Base-by-base conservation (phyloP, 2,329 filamentous ascomycete genomes). In the Ophiocordyceps australis region DNA sequence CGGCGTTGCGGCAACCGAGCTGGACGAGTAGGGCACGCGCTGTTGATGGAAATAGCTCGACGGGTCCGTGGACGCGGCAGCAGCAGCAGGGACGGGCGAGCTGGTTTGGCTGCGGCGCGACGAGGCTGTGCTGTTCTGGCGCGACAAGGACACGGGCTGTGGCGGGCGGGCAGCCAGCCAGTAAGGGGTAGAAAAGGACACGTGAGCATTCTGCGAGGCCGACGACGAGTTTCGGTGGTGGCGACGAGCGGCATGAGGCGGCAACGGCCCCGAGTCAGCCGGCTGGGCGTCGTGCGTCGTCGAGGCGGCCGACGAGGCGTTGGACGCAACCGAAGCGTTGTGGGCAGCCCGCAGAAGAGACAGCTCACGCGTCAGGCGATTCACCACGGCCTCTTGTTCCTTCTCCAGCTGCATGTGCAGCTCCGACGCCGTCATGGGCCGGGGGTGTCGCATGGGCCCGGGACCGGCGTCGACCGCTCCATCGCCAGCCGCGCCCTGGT, bases 331-430 rank as follows among this genome's bases (percentile, higher is more conserved):
- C 0, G 70, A 75, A 6, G 69, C 68, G 40, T 75, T 75, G 30
- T 75, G 68, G 14, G 67, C 65, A 17, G 66, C 63, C 28, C 85
- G 78, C n/a, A 95, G 70, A 27, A 82, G 61, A 11, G 76, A 74
- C 19, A 95, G 70, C 47, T 95, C 86, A 30, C 86, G 77, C 1
- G 81, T 92, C 17, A 95, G 63, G 18, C 86, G 81, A 54, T 95
- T 95, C 32, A 94, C 85, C 40, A 94, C 76, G 19, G 83, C 80
- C 50, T 95, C 86, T 41, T 95, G 85, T 46, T 95, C 86, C 50
- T 91, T 89, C 52, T 95, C 86, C 15, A 94, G 62, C 54, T 93
- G 72, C 31, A 79, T 62, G 49, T 94, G 83, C 32, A 95, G 62
- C 48, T 95, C 86, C 4, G 82, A 78, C 2, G 82, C 74, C 0